Percentiles rank a stretch among this genome's conserved stretches.
These are phyloP conservation scores for Dissophora globulifera DNA, from an alignment of 192 early-diverging fungal species.

Conservation along the genomic window DNA sequence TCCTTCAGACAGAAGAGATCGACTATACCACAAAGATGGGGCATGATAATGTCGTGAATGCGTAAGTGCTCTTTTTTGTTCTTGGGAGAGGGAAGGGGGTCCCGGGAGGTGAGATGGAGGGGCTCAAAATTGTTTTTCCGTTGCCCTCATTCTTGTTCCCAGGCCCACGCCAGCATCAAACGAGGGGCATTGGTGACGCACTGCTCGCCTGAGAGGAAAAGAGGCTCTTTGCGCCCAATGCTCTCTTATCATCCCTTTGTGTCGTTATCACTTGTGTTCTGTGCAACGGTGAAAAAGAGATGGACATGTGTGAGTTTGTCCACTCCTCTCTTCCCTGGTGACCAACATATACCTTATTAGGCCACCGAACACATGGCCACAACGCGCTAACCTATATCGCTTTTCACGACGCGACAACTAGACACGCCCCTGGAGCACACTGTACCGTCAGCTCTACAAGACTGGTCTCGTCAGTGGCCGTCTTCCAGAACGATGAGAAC, in stretches of 20 bases:
- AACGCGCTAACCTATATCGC: too few relatives aligned
- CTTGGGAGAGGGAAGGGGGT: too few relatives aligned
- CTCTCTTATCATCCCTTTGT: too few relatives aligned
- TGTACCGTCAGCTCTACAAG: conserved; percentile 30
- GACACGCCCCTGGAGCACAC: conserved; percentile 14
- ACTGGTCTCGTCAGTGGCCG: conserved; percentile 19
- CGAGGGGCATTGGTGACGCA: too few relatives aligned
- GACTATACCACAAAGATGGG: conserved; percentile 24
- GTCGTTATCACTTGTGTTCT: background rate
- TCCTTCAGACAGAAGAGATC: conserved; percentile 40
- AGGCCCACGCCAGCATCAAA: background rate
- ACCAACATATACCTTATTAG: conserved; percentile 19
- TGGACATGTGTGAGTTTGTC: too few relatives aligned
- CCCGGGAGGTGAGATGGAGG: too few relatives aligned
- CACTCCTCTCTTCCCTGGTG: conserved; percentile 5
- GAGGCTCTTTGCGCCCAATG: too few relatives aligned
- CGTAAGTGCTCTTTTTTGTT: conserved; percentile 28
- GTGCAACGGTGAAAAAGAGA: too few relatives aligned
- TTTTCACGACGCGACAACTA: too few relatives aligned
- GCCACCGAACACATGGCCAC: too few relatives aligned
- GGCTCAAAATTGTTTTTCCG: background rate
- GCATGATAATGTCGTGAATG: conserved; percentile 9
- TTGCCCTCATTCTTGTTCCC: background rate
- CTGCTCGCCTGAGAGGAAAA: too few relatives aligned
- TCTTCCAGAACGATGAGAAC: conserved; percentile 18